Percentiles rank a stretch among this genome's conserved stretches.
Conservation (phyloP, 345 rosid species). For the Raphanus raphanistrum region DNA sequence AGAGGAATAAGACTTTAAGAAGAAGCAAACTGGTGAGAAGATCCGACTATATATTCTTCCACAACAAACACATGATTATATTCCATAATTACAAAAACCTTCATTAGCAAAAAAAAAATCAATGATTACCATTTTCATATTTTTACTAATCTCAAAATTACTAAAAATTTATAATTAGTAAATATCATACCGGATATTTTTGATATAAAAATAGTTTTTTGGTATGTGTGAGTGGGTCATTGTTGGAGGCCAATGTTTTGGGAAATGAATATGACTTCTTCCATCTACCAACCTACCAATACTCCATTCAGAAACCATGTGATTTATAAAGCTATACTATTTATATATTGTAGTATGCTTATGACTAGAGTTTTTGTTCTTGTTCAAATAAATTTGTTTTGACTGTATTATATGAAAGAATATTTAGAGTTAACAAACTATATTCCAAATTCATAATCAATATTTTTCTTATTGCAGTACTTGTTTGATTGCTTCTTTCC, state of each 20-base stretch:
- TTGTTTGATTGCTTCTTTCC: constrained; percentile 15
- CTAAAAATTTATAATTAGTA: background rate
- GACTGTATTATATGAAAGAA: background rate
- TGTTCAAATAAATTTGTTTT: constrained; percentile 3
- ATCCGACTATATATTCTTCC: constrained; percentile 6
- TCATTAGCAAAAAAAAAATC: background rate
- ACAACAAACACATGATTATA: constrained; percentile 38
- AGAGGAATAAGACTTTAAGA: background rate
- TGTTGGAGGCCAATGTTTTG: constrained; percentile 20
- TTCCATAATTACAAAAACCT: constrained; percentile 1
- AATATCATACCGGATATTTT: background rate
- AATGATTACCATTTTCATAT: too few relatives aligned
- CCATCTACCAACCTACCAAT: constrained; percentile 44
- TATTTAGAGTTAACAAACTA: background rate
- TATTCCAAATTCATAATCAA: background rate
- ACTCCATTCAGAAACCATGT: constrained; percentile 28
- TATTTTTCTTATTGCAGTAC: constrained; percentile 7
- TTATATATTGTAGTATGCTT: background rate
- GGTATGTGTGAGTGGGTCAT: constrained; percentile 21
- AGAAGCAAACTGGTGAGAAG: constrained; percentile 32
- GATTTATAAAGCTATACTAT: constrained; percentile 14
- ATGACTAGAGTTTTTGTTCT: background rate
- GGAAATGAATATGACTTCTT: constrained; percentile 22
- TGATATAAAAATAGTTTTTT: background rate
- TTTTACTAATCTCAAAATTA: background rate